Conservation (phyloP, 2,329 filamentous ascomycete genomes). For the Sporothrix schenckii region DNA sequence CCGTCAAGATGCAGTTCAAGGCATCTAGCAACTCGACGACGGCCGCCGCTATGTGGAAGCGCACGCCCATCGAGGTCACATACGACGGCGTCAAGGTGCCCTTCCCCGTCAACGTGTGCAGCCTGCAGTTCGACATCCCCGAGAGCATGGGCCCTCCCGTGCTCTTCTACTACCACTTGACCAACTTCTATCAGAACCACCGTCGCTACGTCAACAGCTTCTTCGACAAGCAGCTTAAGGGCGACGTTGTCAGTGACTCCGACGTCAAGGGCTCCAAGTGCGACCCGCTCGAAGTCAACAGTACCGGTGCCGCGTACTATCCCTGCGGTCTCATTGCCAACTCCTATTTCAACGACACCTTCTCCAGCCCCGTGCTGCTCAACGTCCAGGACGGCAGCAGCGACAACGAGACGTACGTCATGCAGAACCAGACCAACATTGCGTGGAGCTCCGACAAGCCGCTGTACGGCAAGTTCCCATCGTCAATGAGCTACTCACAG, state of each 20-base stretch:
- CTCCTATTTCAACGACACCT: slow-evolving; percentile 95
- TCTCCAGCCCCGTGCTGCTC: slow-evolving; percentile 65
- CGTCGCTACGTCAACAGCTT: slow-evolving; percentile 92
- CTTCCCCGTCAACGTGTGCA: slow-evolving; percentile 59
- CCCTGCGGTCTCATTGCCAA: slow-evolving; percentile 96
- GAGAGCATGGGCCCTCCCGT: slow-evolving; percentile 80
- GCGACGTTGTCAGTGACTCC: slow-evolving; percentile 61
- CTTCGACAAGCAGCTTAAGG: slow-evolving; percentile 77
- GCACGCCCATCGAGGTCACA: slow-evolving; percentile 46
- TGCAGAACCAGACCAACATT: slow-evolving; percentile 75
- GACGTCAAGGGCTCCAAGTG: slow-evolving; percentile 72
- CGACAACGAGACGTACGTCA: slow-evolving; percentile 63
- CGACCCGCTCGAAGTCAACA: slow-evolving; percentile 65
- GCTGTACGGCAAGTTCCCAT: slow-evolving; percentile 66
- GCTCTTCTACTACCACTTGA: slow-evolving; percentile 90
- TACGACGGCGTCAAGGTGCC: slow-evolving; percentile 46
- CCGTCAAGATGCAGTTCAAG: slow-evolving; percentile 74
- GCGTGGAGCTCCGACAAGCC: slow-evolving; percentile 84
- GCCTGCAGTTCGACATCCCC: slow-evolving; percentile 76
- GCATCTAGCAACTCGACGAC: slow-evolving; percentile 49
- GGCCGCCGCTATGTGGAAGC: slow-evolving; percentile 47
- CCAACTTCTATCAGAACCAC: slow-evolving; percentile 99
- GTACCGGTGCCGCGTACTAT: slow-evolving; percentile 73
- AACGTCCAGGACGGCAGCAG: slow-evolving; percentile 51
- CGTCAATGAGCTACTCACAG: slow-evolving; percentile 64